Evolutionary conservation across 2,329 filamentous ascomycete genomes (phyloP), one percentile per base, ranked within the genome.

Genomic region (Macrophomina phaseolina): DNA sequence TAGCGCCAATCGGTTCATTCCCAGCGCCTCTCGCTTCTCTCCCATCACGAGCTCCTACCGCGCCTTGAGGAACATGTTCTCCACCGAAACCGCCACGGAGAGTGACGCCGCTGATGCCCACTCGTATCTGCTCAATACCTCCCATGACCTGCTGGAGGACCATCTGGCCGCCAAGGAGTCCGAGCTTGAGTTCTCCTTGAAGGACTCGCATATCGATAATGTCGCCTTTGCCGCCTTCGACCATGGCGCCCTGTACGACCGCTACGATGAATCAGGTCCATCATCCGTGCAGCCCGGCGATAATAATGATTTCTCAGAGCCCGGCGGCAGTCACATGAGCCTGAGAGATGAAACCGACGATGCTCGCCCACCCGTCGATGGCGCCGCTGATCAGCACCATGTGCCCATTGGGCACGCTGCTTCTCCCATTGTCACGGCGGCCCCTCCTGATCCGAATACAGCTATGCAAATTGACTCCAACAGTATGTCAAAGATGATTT

Each of bases 221-320:
- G 68, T 72, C 65, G 69, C 74, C 38, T 75, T 77, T 68, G 67
- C 73, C 64, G 73, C 72, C 68, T 75, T 79, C 72, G 73, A 76
- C 71, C 73, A 73, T 70, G 68, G 79, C 48, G 60, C 55, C 40
- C 56, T 70, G 55, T 73, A 69, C 67, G 69, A 71, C 67, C 76
- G 72, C 67, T 80, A 79, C 74, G 74, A 74, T 71, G 77, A 79
- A 71, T 79, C 78, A 34, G 74, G 73, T 66, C 70, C 75, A 67
- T 80, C 78, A 67, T 80, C 78, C 69, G 73, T 77, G 71, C 78
- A 79, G 68, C 76, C 76, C 64, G 75, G 75, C 67, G 76, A 79
- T 67, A 69, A 70, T 55, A 75, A 75, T 65, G 76, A 78, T 68
- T 71, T 71, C 70, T 80, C 76, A 32, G 78, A 80, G 65, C 66